Evolutionary conservation across 1,284 basidiomycete species (phyloP).

Genomic region (Boletus smithii): DNA sequence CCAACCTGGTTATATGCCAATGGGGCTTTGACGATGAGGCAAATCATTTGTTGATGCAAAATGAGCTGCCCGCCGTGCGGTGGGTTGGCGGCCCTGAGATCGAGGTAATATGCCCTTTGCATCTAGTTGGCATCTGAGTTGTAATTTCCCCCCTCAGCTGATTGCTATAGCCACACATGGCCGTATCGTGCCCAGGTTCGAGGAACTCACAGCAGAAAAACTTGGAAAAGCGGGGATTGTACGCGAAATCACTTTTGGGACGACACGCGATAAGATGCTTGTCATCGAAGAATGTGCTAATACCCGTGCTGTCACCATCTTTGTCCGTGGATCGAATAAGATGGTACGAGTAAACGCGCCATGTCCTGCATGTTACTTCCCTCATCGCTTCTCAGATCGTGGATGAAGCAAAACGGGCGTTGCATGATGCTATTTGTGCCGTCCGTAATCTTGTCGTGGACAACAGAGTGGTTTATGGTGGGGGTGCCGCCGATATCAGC

Average conservation of each 20-base stretch:
- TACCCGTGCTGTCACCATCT: constrained; percentile 93
- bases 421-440: constrained; percentile 97
- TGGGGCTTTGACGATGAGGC: constrained; percentile 99
- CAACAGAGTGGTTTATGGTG: constrained; percentile 97
- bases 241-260: constrained; percentile 93
- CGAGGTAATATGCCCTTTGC: constrained; percentile 56
- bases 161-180: constrained; percentile 99
- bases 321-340: constrained; percentile 97
- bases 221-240: constrained; percentile 92
- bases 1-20: constrained; percentile 98
- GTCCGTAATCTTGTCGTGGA: constrained; percentile 95
- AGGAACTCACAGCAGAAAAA: constrained; percentile 90
- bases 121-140: neutral
- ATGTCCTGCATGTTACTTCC: neutral
- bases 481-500: constrained; percentile 96
- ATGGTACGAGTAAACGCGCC: constrained; percentile 61
- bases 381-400: constrained; percentile 67
- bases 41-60: constrained; percentile 97
- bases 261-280: constrained; percentile 98
- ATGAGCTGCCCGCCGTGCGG: constrained; percentile 94
- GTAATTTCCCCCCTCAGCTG: constrained; percentile 49
- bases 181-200: constrained; percentile 96
- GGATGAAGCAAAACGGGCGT: constrained; percentile 95
- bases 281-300: constrained; percentile 99
- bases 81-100: constrained; percentile 99